These are phyloP conservation scores for Lachancea meyersii DNA, from an alignment of 805 yeast genomes.

Conservation along the genomic window DNA sequence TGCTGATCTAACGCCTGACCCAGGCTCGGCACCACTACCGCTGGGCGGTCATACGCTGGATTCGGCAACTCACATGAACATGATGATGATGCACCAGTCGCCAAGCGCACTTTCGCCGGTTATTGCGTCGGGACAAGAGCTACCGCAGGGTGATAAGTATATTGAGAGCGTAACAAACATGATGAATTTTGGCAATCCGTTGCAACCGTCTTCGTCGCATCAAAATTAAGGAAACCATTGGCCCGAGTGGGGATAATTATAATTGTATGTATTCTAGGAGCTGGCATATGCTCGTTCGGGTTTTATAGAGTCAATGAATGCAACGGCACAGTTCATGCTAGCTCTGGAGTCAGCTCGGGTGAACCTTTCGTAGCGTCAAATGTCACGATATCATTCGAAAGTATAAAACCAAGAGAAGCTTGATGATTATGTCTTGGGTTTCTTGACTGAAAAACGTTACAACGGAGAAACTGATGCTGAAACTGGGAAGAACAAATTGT, in stretches of 20 bases:
- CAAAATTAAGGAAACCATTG: not conserved
- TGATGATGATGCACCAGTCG: conserved; percentile 12
- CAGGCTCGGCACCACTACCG: not conserved
- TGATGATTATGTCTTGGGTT: too few species aligned
- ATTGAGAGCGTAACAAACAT: not conserved
- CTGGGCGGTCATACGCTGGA: not conserved
- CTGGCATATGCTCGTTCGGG: not conserved
- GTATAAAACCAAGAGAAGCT: too few species aligned
- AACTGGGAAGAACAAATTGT: too few species aligned
- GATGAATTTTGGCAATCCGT: conserved; percentile 1
- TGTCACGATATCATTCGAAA: too few species aligned
- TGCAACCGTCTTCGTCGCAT: conserved; percentile 3
- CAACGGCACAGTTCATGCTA: not conserved
- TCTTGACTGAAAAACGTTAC: too few species aligned
- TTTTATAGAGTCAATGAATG: not conserved
- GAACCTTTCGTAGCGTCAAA: too few species aligned
- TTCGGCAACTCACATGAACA: conserved; percentile 7
- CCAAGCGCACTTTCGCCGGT: conserved; percentile 4
- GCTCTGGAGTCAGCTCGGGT: too few species aligned
- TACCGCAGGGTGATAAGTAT: not conserved
- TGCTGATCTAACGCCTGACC: conserved; percentile 1
- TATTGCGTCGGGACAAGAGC: not conserved
- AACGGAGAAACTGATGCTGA: too few species aligned
- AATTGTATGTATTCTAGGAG: not conserved
- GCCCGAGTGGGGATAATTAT: not conserved